These are phyloP conservation scores for Xylariaceae sp. DNA, from an alignment of 2,329 filamentous ascomycete genomes.

Conservation along the genomic window DNA sequence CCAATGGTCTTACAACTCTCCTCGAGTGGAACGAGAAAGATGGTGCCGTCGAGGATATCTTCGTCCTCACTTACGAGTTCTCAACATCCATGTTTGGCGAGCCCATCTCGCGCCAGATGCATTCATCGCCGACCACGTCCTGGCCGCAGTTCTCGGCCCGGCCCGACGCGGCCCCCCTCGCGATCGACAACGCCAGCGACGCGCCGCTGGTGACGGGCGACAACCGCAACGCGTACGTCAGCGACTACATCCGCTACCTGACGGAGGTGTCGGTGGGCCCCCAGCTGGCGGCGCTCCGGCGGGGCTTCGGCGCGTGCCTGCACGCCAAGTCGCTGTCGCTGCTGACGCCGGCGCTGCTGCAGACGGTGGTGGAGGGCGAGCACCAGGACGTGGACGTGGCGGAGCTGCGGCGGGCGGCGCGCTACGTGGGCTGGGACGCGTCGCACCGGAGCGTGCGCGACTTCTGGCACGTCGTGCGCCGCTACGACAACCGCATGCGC, in stretches of 20 bases:
- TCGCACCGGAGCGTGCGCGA: slow-evolving; percentile 61
- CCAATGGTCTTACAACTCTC: slow-evolving; percentile 64
- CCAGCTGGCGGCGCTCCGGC: slow-evolving; percentile 73
- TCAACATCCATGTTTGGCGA: slow-evolving; percentile 54
- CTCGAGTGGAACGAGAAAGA: slow-evolving; percentile 69
- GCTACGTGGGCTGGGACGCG: slow-evolving; percentile 75
- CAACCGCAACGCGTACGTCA: slow-evolving; percentile 72
- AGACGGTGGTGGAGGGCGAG: slow-evolving; percentile 74
- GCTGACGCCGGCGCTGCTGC: slow-evolving; percentile 64
- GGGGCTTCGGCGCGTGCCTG: slow-evolving; percentile 72
- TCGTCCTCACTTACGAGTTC: slow-evolving; percentile 81
- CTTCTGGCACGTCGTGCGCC: slow-evolving; percentile 77
- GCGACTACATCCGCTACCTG: slow-evolving; percentile 78
- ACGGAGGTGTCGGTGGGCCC: slow-evolving; percentile 68
- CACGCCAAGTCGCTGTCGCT: slow-evolving; percentile 62
- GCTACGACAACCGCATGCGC: slow-evolving; percentile 61
- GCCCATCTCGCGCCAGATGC: slow-evolving; percentile 52
- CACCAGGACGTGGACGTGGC: slow-evolving; percentile 66
- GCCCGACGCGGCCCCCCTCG: slow-evolving; percentile 16
- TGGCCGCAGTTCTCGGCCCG: slow-evolving; percentile 47
- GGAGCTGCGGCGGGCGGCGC: slow-evolving; percentile 61
- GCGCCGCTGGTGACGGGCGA: slow-evolving; percentile 70
- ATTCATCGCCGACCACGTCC: slow-evolving; percentile 25
- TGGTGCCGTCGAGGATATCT: slow-evolving; percentile 72
- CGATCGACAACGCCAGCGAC: slow-evolving; percentile 39